Percentiles rank a stretch among this genome's conserved stretches.
Evolutionary conservation across 1,284 basidiomycete genomes (phyloP).

Genomic region (Testicularia cyperi): DNA sequence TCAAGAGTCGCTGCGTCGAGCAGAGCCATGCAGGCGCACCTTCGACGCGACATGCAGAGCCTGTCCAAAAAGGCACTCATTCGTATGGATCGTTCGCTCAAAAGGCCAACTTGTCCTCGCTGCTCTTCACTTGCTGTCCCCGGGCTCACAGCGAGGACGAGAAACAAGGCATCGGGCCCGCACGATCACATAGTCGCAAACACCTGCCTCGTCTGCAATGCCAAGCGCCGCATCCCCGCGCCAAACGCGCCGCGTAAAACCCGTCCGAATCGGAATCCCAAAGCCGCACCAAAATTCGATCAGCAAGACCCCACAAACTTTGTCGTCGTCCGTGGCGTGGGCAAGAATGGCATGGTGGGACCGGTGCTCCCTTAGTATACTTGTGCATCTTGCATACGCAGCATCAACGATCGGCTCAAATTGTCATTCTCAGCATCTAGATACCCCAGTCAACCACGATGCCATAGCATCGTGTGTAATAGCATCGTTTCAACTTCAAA

Average conservation of each 20-base stretch:
- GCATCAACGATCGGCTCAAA: too few relatives aligned
- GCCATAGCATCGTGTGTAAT: too few relatives aligned
- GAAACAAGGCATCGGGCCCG: conserved; percentile 14
- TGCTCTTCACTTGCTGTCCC: conserved; percentile 16
- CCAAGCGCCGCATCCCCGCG: conserved; percentile 10
- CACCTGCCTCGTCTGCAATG: conserved; percentile 13
- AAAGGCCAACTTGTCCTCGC: conserved; percentile 6
- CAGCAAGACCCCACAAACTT: not conserved
- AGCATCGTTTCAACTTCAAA: too few relatives aligned
- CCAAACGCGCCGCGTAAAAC: not conserved
- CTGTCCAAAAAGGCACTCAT: conserved; percentile 32
- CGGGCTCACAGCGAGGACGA: conserved; percentile 12
- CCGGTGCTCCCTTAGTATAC: too few relatives aligned
- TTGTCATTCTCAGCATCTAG: too few relatives aligned
- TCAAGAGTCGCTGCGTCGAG: not conserved
- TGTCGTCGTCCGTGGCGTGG: conserved; percentile 22
- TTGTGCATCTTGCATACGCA: too few relatives aligned
- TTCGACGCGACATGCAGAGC: conserved; percentile 13
- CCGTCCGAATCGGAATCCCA: not conserved
- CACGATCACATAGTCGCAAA: conserved; percentile 21
- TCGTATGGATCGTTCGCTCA: conserved; percentile 17
- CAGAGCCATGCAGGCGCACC: not conserved
- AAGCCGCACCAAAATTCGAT: not conserved
- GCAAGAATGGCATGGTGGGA: conserved; percentile 25
- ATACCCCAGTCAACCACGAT: too few relatives aligned